Evolutionary conservation across 2,329 filamentous ascomycete species (phyloP).

Genomic region (Fusarium subglutinans): DNA sequence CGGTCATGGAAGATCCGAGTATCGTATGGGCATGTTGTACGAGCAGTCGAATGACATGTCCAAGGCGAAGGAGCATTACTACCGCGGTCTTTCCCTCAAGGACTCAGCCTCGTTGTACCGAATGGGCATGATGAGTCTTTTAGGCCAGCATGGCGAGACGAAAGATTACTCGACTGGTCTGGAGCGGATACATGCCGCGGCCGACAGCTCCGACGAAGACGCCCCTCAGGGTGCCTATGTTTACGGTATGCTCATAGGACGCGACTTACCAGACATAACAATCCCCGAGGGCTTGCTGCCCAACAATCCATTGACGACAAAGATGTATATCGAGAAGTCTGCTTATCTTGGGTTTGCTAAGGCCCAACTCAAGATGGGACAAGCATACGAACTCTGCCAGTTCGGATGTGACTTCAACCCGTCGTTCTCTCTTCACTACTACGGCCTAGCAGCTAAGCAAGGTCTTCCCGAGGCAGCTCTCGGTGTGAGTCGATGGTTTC

Average conservation of each 20-base stretch:
- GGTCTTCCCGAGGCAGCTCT: slow-evolving; percentile 94
- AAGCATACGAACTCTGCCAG: slow-evolving; percentile 93
- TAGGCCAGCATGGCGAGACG: slow-evolving; percentile 90
- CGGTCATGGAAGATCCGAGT: slow-evolving; percentile 89
- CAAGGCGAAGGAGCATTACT: slow-evolving; percentile 92
- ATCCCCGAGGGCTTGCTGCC: slow-evolving; percentile 77
- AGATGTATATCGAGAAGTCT: slow-evolving; percentile 93
- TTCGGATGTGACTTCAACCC: slow-evolving; percentile 95
- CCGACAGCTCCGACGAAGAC: slow-evolving; percentile 91
- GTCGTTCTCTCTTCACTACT: slow-evolving; percentile 92
- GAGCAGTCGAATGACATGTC: slow-evolving; percentile 92
- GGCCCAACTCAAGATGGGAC: slow-evolving; percentile 96
- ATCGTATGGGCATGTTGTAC: slow-evolving; percentile 98
- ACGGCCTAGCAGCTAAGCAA: slow-evolving; percentile 89
- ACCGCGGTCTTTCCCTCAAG: slow-evolving; percentile 77
- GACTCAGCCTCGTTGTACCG: slow-evolving; percentile 90
- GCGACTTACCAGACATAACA: slow-evolving; percentile 89
- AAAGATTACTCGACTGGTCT: slow-evolving; percentile 83
- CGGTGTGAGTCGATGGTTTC: slow-evolving; percentile 97
- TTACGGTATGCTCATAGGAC: slow-evolving; percentile 91
- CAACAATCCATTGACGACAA: slow-evolving; percentile 76
- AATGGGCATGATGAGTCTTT: slow-evolving; percentile 95
- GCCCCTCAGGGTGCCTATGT: slow-evolving; percentile 96
- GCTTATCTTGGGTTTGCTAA: slow-evolving; percentile 96
- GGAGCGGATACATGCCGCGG: slow-evolving; percentile 83